These are phyloP conservation scores for Dothideomycetes sp. DNA, from an alignment of 2,329 filamentous ascomycete species.

Conservation along the genomic window DNA sequence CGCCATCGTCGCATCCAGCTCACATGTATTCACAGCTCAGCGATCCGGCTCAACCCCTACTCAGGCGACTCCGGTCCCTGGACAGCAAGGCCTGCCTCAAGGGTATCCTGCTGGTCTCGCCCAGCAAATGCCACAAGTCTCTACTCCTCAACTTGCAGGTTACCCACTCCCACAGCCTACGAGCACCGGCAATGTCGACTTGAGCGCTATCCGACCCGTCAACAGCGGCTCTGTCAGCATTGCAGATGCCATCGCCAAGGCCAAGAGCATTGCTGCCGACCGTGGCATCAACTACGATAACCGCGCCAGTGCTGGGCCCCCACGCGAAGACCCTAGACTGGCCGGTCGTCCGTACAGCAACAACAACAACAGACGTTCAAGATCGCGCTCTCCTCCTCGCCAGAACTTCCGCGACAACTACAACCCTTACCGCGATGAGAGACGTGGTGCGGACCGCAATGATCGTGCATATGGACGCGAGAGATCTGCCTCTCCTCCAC, in stretches of 20 bases:
- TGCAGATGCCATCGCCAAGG: constrained; percentile 73
- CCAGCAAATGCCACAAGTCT: constrained; percentile 23
- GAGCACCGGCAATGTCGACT: constrained; percentile 64
- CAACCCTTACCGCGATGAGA: constrained; percentile 77
- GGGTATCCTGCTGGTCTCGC: constrained; percentile 30
- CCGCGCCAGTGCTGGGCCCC: constrained; percentile 19
- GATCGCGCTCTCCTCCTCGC: constrained; percentile 59
- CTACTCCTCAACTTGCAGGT: constrained; percentile 26
- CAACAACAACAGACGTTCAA: constrained; percentile 36
- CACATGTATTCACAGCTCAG: constrained; percentile 27
- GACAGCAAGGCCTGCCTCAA: constrained; percentile 31
- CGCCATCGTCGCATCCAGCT: neutral
- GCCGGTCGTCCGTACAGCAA: constrained; percentile 43
- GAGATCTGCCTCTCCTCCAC: constrained; percentile 59
- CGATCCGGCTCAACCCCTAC: constrained; percentile 36
- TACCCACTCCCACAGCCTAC: constrained; percentile 56
- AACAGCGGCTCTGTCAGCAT: constrained; percentile 75
- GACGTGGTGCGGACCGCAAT: constrained; percentile 55
- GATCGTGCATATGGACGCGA: constrained; percentile 51
- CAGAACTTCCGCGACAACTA: constrained; percentile 63
- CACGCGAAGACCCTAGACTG: constrained; percentile 34
- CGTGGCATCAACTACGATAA: constrained; percentile 48
- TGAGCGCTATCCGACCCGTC: constrained; percentile 68
- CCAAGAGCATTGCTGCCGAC: constrained; percentile 69
- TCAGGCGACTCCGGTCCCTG: constrained; percentile 24